Conservation (phyloP, 345 rosid species). For the Salix purpurea region DNA sequence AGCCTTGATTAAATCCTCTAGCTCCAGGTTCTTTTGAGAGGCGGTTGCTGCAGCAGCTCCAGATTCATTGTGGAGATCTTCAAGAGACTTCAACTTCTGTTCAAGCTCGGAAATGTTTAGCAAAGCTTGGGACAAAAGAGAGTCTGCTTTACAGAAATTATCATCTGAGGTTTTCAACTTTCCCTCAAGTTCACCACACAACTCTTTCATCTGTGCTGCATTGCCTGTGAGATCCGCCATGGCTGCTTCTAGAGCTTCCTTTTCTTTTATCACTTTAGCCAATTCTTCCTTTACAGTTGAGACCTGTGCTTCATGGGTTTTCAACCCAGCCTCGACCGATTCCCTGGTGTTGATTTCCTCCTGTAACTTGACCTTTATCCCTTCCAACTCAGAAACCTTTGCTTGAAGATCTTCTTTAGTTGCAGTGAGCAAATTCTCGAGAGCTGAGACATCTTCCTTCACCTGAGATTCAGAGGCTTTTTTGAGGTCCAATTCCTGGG, state of each 20-base stretch:
- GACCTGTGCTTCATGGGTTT: slow-evolving; percentile 34
- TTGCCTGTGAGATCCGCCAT: slow-evolving; percentile 45
- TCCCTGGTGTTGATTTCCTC: slow-evolving; percentile 50
- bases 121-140: slow-evolving; percentile 68
- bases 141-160: slow-evolving; percentile 55
- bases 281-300: slow-evolving; percentile 32
- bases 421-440: slow-evolving; percentile 41
- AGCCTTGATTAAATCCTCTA: slow-evolving; percentile 53
- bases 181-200: slow-evolving; percentile 51
- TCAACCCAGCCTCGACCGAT: slow-evolving; percentile 37
- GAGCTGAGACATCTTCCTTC: slow-evolving; percentile 53
- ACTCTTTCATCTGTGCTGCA: slow-evolving; percentile 41
- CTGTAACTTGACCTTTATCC: slow-evolving; percentile 40
- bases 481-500: slow-evolving; percentile 56
- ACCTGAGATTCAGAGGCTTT: slow-evolving; percentile 61
- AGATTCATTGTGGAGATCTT: slow-evolving; percentile 54
- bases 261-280: slow-evolving; percentile 37
- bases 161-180: slow-evolving; percentile 66
- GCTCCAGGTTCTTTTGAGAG: slow-evolving; percentile 66
- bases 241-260: slow-evolving; percentile 55
- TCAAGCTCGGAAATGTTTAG: slow-evolving; percentile 65
- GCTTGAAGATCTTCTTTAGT: slow-evolving; percentile 53
- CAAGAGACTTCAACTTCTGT: slow-evolving; percentile 66
- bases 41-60: slow-evolving; percentile 62
- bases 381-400: slow-evolving; percentile 56